Conservation (phyloP, 164 flowering plant species). For the Liquidambar formosana region DNA sequence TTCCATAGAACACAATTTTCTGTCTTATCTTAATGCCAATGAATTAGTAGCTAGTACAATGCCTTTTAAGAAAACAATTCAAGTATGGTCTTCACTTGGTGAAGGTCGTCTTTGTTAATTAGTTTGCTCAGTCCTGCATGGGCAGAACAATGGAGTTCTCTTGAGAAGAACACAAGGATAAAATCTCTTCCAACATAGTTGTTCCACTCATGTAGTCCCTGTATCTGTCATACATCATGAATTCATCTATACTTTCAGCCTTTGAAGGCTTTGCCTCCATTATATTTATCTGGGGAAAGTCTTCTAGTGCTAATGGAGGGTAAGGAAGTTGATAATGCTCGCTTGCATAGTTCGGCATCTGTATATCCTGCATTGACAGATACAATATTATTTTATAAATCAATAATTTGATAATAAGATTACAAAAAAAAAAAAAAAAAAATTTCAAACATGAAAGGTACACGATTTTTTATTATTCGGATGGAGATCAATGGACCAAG, state of each 20-base stretch:
- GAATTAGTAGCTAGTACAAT: not conserved
- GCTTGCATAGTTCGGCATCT: conserved; percentile 22
- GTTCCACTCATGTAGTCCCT: conserved; percentile 29
- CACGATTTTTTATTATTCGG: no score
- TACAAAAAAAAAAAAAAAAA: not conserved
- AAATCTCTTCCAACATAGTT: conserved; percentile 41
- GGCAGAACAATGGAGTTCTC: conserved; percentile 21
- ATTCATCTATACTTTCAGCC: conserved; percentile 25
- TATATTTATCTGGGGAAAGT: conserved; percentile 54
- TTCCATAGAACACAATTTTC: no score
- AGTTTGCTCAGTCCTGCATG: conserved; percentile 10
- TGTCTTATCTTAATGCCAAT: not conserved
- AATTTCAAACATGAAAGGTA: no score
- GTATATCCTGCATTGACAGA: conserved; percentile 33
- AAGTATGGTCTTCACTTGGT: conserved; percentile 5
- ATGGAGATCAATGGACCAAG: no score
- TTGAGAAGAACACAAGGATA: conserved; percentile 41
- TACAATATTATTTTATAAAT: not conserved
- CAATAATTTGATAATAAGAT: no score
- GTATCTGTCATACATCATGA: conserved; percentile 26
- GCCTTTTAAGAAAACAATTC: not conserved
- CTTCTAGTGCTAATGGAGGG: conserved; percentile 51
- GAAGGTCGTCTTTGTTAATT: not conserved
- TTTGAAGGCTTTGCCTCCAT: conserved; percentile 24
- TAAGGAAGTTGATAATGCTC: conserved; percentile 26